Evolutionary conservation across 176 grass and related monocot genomes (phyloP).

Genomic region (Phoenix dactylifera): DNA sequence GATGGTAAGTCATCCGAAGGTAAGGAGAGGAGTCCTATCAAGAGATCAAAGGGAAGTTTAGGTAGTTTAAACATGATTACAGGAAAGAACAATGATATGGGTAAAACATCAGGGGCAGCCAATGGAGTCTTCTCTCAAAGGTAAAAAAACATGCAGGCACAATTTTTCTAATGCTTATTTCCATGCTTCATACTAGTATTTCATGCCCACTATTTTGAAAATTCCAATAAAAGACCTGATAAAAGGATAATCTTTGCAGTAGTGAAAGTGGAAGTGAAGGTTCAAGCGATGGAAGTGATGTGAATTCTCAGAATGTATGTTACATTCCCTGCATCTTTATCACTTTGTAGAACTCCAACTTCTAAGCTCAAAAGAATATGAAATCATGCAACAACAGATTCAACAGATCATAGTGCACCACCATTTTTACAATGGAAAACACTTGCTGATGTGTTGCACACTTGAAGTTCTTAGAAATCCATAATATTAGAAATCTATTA

Average conservation of each 20-base stretch:
- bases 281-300: constrained; percentile 80
- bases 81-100: constrained; percentile 58
- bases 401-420: too few relatives aligned
- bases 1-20: constrained; percentile 65
- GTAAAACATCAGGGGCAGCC: constrained; percentile 62
- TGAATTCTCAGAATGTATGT: constrained; percentile 81
- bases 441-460: too few relatives aligned
- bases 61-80: constrained; percentile 94
- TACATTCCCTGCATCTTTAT: neutral
- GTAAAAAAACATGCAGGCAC: constrained; percentile 27
- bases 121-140: constrained; percentile 68
- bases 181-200: too few relatives aligned
- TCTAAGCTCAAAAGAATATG: too few relatives aligned
- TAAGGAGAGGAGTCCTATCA: constrained; percentile 73
- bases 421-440: too few relatives aligned
- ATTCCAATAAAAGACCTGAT: too few relatives aligned
- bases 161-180: too few relatives aligned
- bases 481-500: neutral
- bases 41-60: constrained; percentile 94
- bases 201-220: too few relatives aligned
- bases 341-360: too few relatives aligned
- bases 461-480: too few relatives aligned
- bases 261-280: constrained; percentile 77
- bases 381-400: too few relatives aligned
- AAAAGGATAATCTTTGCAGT: constrained; percentile 36